These are phyloP conservation scores for Breviolum minutum DNA, from an alignment of 73 alveolate species.

Conservation along the genomic window DNA sequence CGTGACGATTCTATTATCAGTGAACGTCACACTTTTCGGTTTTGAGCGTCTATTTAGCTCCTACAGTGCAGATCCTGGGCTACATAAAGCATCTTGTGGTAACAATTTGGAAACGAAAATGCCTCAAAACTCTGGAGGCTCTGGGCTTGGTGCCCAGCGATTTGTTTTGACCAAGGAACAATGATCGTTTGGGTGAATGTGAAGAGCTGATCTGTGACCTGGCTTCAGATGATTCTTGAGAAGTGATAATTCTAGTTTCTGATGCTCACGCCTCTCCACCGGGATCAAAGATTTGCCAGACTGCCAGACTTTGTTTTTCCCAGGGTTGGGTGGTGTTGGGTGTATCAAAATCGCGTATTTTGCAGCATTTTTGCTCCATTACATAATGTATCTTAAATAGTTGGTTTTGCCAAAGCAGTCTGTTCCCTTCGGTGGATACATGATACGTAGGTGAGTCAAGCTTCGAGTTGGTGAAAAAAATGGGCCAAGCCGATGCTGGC, in stretches of 20 bases:
- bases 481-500: not conserved
- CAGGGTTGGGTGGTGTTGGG: no score
- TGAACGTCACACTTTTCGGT: no score
- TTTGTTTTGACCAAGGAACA: conserved; percentile 23
- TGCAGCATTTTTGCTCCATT: no score
- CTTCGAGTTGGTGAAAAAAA: not conserved
- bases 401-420: no score
- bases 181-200: conserved; percentile 65
- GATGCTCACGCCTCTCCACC: not conserved
- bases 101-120: not conserved
- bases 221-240: not conserved
- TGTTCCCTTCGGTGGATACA: no score
- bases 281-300: not conserved
- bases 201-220: conserved; percentile 62
- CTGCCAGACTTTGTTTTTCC: not conserved
- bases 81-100: not conserved
- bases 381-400: not conserved
- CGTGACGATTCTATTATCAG: no score
- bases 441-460: not conserved
- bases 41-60: not conserved
- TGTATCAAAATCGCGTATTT: no score
- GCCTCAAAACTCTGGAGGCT: no score
- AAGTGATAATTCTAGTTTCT: no score
- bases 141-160: not conserved
- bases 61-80: not conserved